Evolutionary conservation across 1,284 basidiomycete genomes (phyloP), one percentile per base, ranked within the genome.

Genomic region (Filobasidium uniguttulatum): DNA sequence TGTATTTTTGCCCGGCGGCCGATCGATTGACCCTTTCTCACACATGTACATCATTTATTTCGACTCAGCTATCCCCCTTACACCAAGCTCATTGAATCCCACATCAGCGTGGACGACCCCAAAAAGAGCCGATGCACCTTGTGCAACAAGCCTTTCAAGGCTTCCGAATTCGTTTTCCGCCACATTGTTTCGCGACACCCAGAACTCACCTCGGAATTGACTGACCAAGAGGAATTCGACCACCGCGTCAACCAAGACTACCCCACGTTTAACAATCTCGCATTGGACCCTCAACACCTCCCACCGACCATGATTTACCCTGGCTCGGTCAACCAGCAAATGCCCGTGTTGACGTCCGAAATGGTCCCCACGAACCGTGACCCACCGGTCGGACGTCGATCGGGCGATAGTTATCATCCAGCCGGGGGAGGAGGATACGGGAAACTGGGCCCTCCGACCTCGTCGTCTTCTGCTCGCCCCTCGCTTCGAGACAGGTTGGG

Each of bases 101-200:
- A 77, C 63, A 79, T 94, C 64, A 91, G 90, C 69, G 84, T 90
- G 66, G 91, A 96, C 69, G 90, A 91, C 56, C 85, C 89, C 67
- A 85, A 83, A 60, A 94, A 93, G 65, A 94, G 86, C 72, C 77
- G 91, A 57, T 96, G 90, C 73, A 90, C 87, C 72, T 83, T 82
- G 45, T 96, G 90, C 67, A 80, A 81, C 68, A 96, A 96, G 72
- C 74, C 96, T 15, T 96, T 96, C 79, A 90, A 89, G 65, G 91
- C 88, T 4, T 83, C 85, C 20, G 81, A 88, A 36, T 96, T 93
- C 69, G 84, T 96, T 46, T 86, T 91, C 71, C 96, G 96, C 72
- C 88, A 93, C 64, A 81, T 91, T 56, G 78, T 81, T 7, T 85
- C 86, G 66, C 90, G 90, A 66, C 88, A 93, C 64, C 71, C 80